Evolutionary conservation across 2,329 filamentous ascomycete genomes (phyloP).

Genomic region (Onygenales sp.): DNA sequence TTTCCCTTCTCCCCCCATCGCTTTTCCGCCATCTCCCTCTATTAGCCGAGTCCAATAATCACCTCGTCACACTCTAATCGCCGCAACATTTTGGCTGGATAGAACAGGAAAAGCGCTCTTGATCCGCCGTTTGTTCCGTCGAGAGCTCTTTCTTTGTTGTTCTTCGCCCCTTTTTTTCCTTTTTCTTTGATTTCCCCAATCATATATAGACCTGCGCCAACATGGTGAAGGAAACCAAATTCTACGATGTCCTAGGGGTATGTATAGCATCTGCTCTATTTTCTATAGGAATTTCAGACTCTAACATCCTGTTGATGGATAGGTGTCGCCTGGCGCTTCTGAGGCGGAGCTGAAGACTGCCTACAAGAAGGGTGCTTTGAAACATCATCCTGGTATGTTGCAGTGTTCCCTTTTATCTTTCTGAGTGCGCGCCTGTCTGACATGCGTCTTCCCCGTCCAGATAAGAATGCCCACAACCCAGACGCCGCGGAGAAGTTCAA

Average conservation of each 20-base stretch:
- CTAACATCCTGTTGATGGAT: neutral
- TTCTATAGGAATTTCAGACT: neutral
- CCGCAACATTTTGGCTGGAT: too few relatives aligned
- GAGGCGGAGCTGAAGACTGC: slow-evolving; percentile 88
- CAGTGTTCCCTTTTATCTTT: slow-evolving; percentile 9
- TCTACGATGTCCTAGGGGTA: slow-evolving; percentile 41
- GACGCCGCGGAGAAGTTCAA: slow-evolving; percentile 97
- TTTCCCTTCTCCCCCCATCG: too few relatives aligned
- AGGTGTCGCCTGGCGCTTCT: slow-evolving; percentile 71
- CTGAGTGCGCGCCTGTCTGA: neutral
- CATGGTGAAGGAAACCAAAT: slow-evolving; percentile 44
- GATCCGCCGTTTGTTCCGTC: too few relatives aligned
- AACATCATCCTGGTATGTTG: slow-evolving; percentile 77
- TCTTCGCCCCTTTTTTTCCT: slow-evolving; percentile 9
- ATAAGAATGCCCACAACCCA: slow-evolving; percentile 94
- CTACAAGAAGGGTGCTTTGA: slow-evolving; percentile 87
- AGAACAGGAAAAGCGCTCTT: too few relatives aligned
- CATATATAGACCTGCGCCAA: slow-evolving; percentile 16
- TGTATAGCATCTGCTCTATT: slow-evolving; percentile 12
- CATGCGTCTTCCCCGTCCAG: slow-evolving; percentile 35
- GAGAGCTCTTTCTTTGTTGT: neutral
- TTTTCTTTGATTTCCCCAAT: slow-evolving; percentile 12
- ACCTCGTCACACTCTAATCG: too few relatives aligned
- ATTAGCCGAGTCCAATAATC: too few relatives aligned
- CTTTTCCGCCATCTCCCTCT: too few relatives aligned